Conservation (phyloP, 2,329 filamentous ascomycete genomes). For the Fusarium xyrophilum region DNA sequence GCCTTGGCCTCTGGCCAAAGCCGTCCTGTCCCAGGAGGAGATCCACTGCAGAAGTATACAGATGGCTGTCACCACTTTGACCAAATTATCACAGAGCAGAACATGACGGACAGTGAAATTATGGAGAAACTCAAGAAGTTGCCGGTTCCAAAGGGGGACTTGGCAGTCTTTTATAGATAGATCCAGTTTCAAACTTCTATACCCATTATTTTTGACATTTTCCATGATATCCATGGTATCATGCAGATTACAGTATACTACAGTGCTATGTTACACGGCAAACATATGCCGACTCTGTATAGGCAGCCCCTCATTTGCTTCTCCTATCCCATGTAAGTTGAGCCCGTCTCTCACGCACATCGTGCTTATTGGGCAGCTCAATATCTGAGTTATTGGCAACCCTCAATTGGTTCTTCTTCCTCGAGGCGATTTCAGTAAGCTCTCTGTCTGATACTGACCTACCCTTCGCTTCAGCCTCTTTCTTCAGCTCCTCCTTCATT, state of each 20-base stretch:
- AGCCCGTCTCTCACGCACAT: constrained; percentile 44
- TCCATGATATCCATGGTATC: constrained; percentile 42
- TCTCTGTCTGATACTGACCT: constrained; percentile 41
- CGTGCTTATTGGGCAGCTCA: constrained; percentile 49
- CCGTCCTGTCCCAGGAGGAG: constrained; percentile 49
- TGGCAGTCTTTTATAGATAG: constrained; percentile 62
- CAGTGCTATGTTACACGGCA: constrained; percentile 37
- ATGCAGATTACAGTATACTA: constrained; percentile 43
- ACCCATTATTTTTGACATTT: constrained; percentile 26
- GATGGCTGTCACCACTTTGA: constrained; percentile 81
- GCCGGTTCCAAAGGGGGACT: constrained; percentile 58
- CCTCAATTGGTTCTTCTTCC: constrained; percentile 32
- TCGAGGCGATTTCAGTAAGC: constrained; percentile 36
- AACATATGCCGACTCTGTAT: not conserved
- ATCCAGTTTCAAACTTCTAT: not conserved
- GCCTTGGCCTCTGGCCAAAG: constrained; percentile 62
- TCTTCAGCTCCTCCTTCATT: constrained; percentile 49
- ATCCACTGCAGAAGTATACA: constrained; percentile 70
- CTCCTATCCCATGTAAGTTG: constrained; percentile 25
- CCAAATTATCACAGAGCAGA: constrained; percentile 80
- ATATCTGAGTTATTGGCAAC: constrained; percentile 53
- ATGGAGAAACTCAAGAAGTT: constrained; percentile 70
- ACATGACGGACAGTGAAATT: constrained; percentile 73
- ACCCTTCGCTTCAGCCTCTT: constrained; percentile 46
- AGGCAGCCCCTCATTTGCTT: not conserved